Base-by-base conservation (phyloP, 768 basidiomycete species). In the Rhodotorula paludigena region DNA sequence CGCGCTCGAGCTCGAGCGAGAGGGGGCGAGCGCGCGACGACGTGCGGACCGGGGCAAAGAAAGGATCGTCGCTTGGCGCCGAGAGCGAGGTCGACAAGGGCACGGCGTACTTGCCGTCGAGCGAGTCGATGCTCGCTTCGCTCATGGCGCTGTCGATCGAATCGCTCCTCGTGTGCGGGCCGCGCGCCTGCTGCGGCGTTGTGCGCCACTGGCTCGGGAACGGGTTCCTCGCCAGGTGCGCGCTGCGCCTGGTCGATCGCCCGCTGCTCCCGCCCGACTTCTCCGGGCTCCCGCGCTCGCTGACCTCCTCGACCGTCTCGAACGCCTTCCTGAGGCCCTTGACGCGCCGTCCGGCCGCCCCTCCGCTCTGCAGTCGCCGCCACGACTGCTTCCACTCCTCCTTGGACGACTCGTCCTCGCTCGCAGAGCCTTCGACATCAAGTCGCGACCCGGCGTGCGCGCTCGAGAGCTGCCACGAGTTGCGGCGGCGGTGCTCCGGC, bases 311-410 rank as follows among this genome's bases (percentile, higher is more conserved):
- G 21, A 45, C 60, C 21, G 42, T 47, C 39, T 75, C 74, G 44
- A 75, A 75, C 32, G 62, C 59, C 15, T 49, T 32, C 5, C 69
- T 61, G n/a, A 73, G 61, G 12, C 74, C 72, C 32, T 56, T 51
- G 11, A 75, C 74, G 10, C 72, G 38, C 5, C n/a, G n/a, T n/a
- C 65, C 64, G 7, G 57, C 45, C 28, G 44, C 49, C 25, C 58
- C 56, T 4, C 58, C 51, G 28, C 66, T 57, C 20, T 36, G 55
- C 36, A 66, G 38, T 64, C 72, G 36, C 1, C 54, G 54, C 54
- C 36, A 55, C n/a, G 54, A 55, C 18, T n/a, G 36, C 64, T 75
- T 71, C 64, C 72, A 73, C 35, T 70, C 68, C 39, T 75, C 74
- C 57, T 66, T 65, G 18, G n/a, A 52, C 53, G 60, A 36, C 44